Evolutionary conservation across 2,329 filamentous ascomycete species (phyloP), one percentile per base, ranked within the genome.

Genomic region (Ophiostoma triangulosporum): DNA sequence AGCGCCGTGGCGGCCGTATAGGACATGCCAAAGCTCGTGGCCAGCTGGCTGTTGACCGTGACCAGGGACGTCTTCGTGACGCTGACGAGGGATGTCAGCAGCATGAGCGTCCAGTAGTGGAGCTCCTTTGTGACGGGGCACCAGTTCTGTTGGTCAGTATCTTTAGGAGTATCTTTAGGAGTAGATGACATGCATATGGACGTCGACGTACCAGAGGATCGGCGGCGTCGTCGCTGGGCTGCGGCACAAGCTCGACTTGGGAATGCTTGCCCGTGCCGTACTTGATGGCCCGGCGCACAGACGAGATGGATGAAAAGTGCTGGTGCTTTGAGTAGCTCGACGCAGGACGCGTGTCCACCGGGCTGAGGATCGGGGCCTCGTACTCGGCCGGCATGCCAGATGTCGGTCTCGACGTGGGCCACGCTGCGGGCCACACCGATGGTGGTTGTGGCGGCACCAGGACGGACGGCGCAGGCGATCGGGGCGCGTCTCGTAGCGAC

Each of bases 11-110:
- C 67, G 1, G 70, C 66, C 1, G 70, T 71, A 58, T 76, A 77
- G 1, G 73, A 73, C 8, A 70, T 67, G 6, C 62, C 62, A 59
- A 73, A 72, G 32, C 64, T 65, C 14, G 61, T 63, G 3, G 73
- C 68, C 35, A 80, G 64, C 40, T 66, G 64, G 24, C 67, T 64
- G 56, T 74, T 72, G 4, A 75, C 72, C 7, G 69, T 70, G 38
- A 80, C 60, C 29, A 78, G 71, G 12, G 72, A 71, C 4, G 75
- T 77, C 64, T 80, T 80, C 65, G 74, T 71, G n/a, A 70, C 72
- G 2, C 70, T 69, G 4, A 72, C 66, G 2, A 78, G 61, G 1
- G 71, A 70, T 7, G 70, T 68, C 53, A 72, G 69, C 51, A 73
- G 61, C 15, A 79, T 63, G 0, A 81, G 62, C 1, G 74, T 66